Base-by-base conservation (phyloP, 2,329 filamentous ascomycete species). In the Sarocladiaceae sp. region DNA sequence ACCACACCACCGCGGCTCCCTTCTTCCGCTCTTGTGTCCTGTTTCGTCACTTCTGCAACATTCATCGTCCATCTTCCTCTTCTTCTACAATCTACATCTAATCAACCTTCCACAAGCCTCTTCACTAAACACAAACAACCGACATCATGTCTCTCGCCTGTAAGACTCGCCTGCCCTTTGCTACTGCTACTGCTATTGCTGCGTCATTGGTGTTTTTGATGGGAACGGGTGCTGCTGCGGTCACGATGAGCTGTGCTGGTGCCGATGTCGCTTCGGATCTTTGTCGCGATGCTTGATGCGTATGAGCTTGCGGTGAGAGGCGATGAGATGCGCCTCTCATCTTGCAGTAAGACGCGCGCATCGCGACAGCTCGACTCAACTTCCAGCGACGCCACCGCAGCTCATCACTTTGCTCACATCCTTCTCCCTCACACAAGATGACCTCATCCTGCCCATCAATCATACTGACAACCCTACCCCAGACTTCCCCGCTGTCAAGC, bases 401-500 rank as follows among this genome's bases (percentile, higher is more conserved):
- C n/a, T n/a, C n/a, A n/a, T 7, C 26, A 29, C 13, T 29, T 7
- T 35, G 9, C 15, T 20, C 33, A 20, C 33, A 35, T 15, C 33
- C 21, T 35, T 7, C 16, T 15, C 6, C 9, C 16, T 39, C 18
- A 19, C 34, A 24, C 16, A 35, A 9, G 21, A 33, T 41, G 21
- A 16, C 18, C 40, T 47, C 41, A 47, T 47, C 31, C 45, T 29
- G 35, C 45, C 32, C 31, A n/a, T n/a, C n/a, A n/a, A n/a, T n/a
- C 9, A 44, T 6, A 39, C 43, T 49, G 26, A 49, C 47, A 41
- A 15, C 23, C 15, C 29, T 21, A 7, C 37, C 19, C 12, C 47
- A 79, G 75, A 80, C 61, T 72, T 81, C 26, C 77, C 77, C 52
- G 64, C 90, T 55, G 93, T 98, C 63, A 97, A 96, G 84, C 93